Evolutionary conservation across 805 yeast species (phyloP).

Genomic region (Wickerhamomyces hampshirensis): DNA sequence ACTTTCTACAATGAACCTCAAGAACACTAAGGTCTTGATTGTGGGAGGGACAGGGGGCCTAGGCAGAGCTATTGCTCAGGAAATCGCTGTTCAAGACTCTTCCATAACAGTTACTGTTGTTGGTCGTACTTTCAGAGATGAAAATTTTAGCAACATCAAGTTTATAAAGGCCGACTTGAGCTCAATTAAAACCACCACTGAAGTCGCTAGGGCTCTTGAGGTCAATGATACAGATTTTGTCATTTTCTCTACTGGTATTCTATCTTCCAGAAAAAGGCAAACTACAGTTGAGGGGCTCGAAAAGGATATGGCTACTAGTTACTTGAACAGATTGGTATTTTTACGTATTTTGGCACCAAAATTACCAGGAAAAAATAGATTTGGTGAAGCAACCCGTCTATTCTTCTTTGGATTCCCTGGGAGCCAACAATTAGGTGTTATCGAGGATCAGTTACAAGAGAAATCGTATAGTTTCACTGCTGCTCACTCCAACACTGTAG

Average conservation of each 20-base stretch:
- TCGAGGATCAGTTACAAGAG: conserved; percentile 33
- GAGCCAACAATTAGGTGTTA: conserved; percentile 26
- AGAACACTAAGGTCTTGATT: conserved; percentile 15
- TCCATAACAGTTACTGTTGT: conserved; percentile 30
- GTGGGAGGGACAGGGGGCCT: conserved; percentile 39
- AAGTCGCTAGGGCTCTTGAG: conserved; percentile 23
- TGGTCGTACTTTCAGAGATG: conserved; percentile 32
- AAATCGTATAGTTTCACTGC: conserved; percentile 22
- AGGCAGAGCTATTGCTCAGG: conserved; percentile 30
- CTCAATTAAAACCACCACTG: conserved; percentile 23
- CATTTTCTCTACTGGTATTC: conserved; percentile 37
- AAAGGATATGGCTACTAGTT: conserved; percentile 34
- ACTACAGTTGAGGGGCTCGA: conserved; percentile 35
- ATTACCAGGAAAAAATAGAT: conserved; percentile 11
- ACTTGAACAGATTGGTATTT: conserved; percentile 31
- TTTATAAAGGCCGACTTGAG: conserved; percentile 33
- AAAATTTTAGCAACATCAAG: conserved; percentile 20
- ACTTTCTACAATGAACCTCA: background rate
- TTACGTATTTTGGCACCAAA: conserved; percentile 25
- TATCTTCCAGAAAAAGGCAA: conserved; percentile 28
- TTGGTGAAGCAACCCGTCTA: conserved; percentile 25
- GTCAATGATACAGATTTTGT: conserved; percentile 24
- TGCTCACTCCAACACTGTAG: conserved; percentile 39
- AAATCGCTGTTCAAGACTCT: conserved; percentile 23
- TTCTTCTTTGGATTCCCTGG: conserved; percentile 40